Evolutionary conservation across 495 filamentous ascomycete genomes (phyloP).

Genomic region (Annulohypoxylon nitens): DNA sequence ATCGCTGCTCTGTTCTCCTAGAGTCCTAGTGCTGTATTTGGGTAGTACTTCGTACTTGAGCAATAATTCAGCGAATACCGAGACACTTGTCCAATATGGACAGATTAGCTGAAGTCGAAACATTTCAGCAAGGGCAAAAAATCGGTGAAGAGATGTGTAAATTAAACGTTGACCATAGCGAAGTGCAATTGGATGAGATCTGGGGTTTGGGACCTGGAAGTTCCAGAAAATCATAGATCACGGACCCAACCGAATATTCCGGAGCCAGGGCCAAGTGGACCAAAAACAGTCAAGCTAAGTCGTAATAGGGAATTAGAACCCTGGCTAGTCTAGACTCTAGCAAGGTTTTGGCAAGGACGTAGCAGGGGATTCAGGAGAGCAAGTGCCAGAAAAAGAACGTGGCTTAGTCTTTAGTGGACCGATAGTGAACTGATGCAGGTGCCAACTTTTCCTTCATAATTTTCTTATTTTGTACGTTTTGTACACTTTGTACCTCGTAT

Average conservation of each 20-base stretch:
- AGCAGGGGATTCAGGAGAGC: background rate
- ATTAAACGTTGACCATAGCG: constrained; percentile 41
- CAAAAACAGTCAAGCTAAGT: background rate
- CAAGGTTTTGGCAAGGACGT: constrained; percentile 1
- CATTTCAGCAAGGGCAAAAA: constrained; percentile 39
- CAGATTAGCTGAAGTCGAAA: constrained; percentile 26
- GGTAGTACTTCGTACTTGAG: constrained; percentile 2
- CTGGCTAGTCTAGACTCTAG: constrained; percentile 11
- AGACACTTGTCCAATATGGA: background rate
- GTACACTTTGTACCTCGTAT: constrained; percentile 18
- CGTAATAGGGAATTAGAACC: constrained; percentile 6
- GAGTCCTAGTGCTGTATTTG: background rate
- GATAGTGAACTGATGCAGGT: constrained; percentile 2
- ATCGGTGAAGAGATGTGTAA: constrained; percentile 49
- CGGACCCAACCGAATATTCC: constrained; percentile 38
- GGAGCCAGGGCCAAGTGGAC: constrained; percentile 10
- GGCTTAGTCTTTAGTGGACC: constrained; percentile 30
- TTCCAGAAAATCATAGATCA: constrained; percentile 36
- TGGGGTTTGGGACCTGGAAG: constrained; percentile 27
- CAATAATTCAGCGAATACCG: background rate
- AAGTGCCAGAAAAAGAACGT: constrained; percentile 32
- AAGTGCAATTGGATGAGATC: constrained; percentile 45
- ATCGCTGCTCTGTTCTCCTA: background rate
- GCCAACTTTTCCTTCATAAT: constrained; percentile 20
- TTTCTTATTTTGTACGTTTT: no score